Base-by-base conservation (phyloP, 2,329 filamentous ascomycete species). In the Sporothrix sp. region DNA sequence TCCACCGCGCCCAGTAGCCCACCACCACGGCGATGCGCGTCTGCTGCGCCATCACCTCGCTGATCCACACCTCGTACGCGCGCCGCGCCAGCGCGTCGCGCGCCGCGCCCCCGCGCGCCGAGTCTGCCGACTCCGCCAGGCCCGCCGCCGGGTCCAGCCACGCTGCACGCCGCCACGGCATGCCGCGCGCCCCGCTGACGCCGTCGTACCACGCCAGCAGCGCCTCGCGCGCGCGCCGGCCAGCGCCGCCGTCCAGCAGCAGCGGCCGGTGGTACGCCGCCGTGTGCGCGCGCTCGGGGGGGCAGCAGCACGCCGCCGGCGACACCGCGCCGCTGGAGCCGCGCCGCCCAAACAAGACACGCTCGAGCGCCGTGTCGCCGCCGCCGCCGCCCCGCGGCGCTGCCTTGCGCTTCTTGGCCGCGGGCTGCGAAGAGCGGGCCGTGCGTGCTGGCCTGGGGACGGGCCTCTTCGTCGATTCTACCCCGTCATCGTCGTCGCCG, bases 1-100 rank as follows among this genome's bases (percentile, higher is more conserved):
- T 79, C 79, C 79, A 83, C 1, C 68, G 68, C 27, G 74, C 77
- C 75, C 79, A 83, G 61, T 83, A 83, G 44, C 74, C 76, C 18
- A 81, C 74, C 1, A 82, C 79, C 7, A 73, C 74, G 2, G 75
- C 71, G 4, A 83, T 79, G 25, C 79, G 75, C 2, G 79, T 83
- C 63, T 83, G 79, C 61, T 83, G 79, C 10, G 82, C 70, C 79
- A 83, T 83, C 57, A 82, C 76, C 65, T 83, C 79, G 59, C 74
- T 79, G 59, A 83, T 80, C 76, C 79, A 82, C 42, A 83, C 79
- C 61, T 82, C 73, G 64, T 83, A 83, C 2, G 79, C 79, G 43
- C 79, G 73, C 27, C 66, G 70, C 52, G 74, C 72, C 10, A 81
- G 66, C 3, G 61, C 62, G 3, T 13, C 20, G 23, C 44, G 44